These are phyloP conservation scores for Aegilops speltoides DNA, from an alignment of 176 grass and related monocot species.

Conservation along the genomic window DNA sequence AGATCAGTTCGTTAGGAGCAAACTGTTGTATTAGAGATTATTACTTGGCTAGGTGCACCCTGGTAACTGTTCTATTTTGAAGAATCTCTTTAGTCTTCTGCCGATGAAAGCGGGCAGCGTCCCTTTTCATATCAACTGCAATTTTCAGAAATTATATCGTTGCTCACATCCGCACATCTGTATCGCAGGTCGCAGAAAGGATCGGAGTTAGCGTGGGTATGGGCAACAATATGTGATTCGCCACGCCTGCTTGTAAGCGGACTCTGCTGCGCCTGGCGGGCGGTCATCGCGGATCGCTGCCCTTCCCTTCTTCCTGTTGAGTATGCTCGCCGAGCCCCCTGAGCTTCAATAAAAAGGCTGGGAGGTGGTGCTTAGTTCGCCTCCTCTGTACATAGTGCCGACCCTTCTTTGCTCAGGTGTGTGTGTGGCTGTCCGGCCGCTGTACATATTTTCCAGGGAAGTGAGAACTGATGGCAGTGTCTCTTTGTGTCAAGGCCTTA, in stretches of 20 bases:
- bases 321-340: neutral
- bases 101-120: neutral
- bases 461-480: neutral
- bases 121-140: neutral
- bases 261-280: neutral
- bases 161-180: neutral
- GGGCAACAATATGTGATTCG: neutral
- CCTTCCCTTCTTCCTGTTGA: conserved; percentile 5
- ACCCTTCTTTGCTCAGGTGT: conserved; percentile 19
- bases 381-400: conserved; percentile 24
- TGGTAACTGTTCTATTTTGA: neutral
- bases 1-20: neutral
- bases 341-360: conserved; percentile 15
- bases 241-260: neutral
- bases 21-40: neutral
- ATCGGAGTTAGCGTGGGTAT: conserved; percentile 44
- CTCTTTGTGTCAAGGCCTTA: neutral
- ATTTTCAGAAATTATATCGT: neutral
- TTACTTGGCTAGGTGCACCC: neutral
- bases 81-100: neutral
- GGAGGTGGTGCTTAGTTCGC: neutral
- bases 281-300: neutral
- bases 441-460: conserved; percentile 45
- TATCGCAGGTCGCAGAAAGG: conserved; percentile 45
- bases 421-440: neutral